phyloP scores from a whole-genome alignment of 768 basidiomycete species.

The Goffeauzyma gilvescens region DNA sequence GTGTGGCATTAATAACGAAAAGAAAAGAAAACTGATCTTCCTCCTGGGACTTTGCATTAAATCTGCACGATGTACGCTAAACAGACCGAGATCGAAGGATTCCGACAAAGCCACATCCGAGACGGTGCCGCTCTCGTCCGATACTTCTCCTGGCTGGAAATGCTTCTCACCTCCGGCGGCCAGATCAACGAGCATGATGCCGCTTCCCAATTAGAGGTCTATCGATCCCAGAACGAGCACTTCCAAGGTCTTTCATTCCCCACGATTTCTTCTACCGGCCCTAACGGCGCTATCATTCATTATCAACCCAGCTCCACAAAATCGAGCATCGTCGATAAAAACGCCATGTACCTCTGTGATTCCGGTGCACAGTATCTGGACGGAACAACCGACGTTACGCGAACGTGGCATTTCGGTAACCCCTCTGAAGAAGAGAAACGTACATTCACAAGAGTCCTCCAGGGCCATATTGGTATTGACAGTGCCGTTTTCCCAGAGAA shows the following conservation, averaged over 20 bases:
- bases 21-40: too few species aligned
- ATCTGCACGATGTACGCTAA: too few species aligned
- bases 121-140: conserved; percentile 68
- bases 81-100: conserved; percentile 62
- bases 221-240: conserved; percentile 51
- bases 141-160: conserved; percentile 92
- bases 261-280: conserved; percentile 80
- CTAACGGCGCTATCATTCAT: conserved; percentile 89
- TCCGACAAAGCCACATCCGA: conserved; percentile 68
- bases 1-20: neutral
- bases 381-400: conserved; percentile 86
- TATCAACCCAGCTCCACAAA: conserved; percentile 61
- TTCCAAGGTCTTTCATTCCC: conserved; percentile 79
- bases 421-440: conserved; percentile 66
- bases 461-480: conserved; percentile 42
- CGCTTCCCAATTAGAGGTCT: conserved; percentile 58
- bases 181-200: conserved; percentile 59
- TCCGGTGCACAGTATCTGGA: conserved; percentile 80
- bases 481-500: conserved; percentile 55
- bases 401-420: conserved; percentile 83
- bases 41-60: too few species aligned
- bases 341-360: conserved; percentile 57
- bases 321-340: conserved; percentile 48
- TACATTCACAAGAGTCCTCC: conserved; percentile 64
- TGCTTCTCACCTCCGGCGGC: conserved; percentile 46